A percentile compares a stretch with the other conserved stretches of the same genome.
Evolutionary conservation across 352 stramenopile species (phyloP).

Genomic region (Globisporangium ultimum): DNA sequence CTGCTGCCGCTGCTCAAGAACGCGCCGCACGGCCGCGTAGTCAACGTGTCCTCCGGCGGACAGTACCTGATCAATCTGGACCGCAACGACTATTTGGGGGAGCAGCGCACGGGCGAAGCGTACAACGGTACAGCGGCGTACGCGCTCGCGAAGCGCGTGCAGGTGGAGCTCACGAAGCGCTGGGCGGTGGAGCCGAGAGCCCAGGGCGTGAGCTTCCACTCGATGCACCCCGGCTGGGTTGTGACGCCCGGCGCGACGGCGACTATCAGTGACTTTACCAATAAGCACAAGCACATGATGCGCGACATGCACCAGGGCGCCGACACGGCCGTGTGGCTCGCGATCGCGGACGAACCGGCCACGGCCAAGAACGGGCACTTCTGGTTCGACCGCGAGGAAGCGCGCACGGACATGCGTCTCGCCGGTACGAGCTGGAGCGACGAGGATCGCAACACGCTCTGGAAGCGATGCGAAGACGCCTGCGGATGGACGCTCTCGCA

Average conservation of each 20-base stretch:
- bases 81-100: slow-evolving; percentile 23
- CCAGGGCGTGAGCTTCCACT: slow-evolving; percentile 39
- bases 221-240: slow-evolving; percentile 52
- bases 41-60: slow-evolving; percentile 48
- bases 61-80: slow-evolving; percentile 43
- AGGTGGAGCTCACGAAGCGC: slow-evolving; percentile 47
- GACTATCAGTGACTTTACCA: slow-evolving; percentile 35
- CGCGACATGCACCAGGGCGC: slow-evolving; percentile 34
- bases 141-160: slow-evolving; percentile 38
- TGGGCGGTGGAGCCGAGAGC: slow-evolving; percentile 31
- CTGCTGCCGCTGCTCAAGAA: slow-evolving; percentile 42
- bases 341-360: slow-evolving; percentile 33
- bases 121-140: slow-evolving; percentile 40
- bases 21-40: slow-evolving; percentile 32
- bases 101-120: slow-evolving; percentile 14
- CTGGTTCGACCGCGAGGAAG: slow-evolving; percentile 41
- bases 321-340: slow-evolving; percentile 50
- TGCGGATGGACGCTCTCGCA: slow-evolving; percentile 21
- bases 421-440: slow-evolving; percentile 39
- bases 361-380: slow-evolving; percentile 30
- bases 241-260: slow-evolving; percentile 34
- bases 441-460: slow-evolving; percentile 32
- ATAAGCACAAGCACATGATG: slow-evolving; percentile 44
- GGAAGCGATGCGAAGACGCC: slow-evolving; percentile 29
- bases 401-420: slow-evolving; percentile 38